Evolutionary conservation across 306 rosid genomes (phyloP).

Genomic region (Cicer cuneatum): DNA sequence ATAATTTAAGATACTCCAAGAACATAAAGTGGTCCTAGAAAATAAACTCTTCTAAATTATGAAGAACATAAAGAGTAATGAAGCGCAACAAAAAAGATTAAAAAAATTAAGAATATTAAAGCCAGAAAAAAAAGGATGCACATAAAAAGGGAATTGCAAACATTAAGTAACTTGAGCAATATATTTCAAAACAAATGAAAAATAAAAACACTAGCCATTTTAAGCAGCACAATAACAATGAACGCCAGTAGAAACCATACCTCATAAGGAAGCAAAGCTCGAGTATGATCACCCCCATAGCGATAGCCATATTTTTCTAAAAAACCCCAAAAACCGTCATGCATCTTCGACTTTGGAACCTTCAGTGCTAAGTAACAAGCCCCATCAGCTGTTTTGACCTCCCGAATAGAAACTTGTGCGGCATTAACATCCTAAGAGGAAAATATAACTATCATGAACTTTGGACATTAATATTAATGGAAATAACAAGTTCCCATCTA

Average conservation of each 20-base stretch:
- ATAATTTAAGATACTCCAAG: too few species aligned
- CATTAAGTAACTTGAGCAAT: neutral
- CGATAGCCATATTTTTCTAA: slow-evolving; percentile 77
- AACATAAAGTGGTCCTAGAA: too few species aligned
- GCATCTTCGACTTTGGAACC: slow-evolving; percentile 55
- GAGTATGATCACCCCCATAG: slow-evolving; percentile 65
- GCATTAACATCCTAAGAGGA: slow-evolving; percentile 59
- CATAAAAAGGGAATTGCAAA: neutral
- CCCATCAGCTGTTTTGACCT: slow-evolving; percentile 74
- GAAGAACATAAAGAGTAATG: neutral
- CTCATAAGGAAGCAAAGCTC: slow-evolving; percentile 93
- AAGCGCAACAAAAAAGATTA: neutral
- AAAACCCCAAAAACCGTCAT: slow-evolving; percentile 68
- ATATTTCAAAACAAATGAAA: neutral
- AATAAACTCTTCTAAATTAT: neutral
- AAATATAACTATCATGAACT: slow-evolving; percentile 25
- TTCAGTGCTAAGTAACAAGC: slow-evolving; percentile 66
- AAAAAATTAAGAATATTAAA: neutral
- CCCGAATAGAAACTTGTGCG: slow-evolving; percentile 71
- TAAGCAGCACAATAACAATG: slow-evolving; percentile 29
- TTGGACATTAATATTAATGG: slow-evolving; percentile 9
- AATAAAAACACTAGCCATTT: neutral
- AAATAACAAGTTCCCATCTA: neutral
- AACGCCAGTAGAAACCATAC: slow-evolving; percentile 57
- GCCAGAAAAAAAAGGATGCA: slow-evolving; percentile 7